Conservation (phyloP, 305 asterid genomes). For the Fraxinus greggii region DNA sequence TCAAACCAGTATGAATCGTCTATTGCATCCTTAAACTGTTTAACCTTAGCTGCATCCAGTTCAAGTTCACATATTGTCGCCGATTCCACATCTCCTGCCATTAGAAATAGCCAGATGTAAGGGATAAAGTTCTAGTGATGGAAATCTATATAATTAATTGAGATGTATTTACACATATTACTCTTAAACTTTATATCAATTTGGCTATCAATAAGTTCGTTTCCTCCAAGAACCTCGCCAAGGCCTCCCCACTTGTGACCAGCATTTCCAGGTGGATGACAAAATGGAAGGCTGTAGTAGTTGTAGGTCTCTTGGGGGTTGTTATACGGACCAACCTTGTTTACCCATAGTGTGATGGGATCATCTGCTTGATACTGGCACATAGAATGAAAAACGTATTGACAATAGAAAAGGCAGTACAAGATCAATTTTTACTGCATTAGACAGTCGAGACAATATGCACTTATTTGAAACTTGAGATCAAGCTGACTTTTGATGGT, state of each 20-base stretch:
- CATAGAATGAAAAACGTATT: constrained; percentile 14
- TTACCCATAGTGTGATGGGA: constrained; percentile 73
- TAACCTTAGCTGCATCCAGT: constrained; percentile 61
- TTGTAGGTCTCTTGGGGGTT: constrained; percentile 94
- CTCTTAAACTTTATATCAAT: constrained; percentile 71
- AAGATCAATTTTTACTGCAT: constrained; percentile 13
- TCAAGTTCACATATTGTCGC: constrained; percentile 56
- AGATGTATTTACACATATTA: constrained; percentile 33
- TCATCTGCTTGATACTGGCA: constrained; percentile 84
- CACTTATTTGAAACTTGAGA: constrained; percentile 8
- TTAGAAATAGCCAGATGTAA: constrained; percentile 15
- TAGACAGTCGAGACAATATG: constrained; percentile 5
- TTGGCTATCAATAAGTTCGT: constrained; percentile 82
- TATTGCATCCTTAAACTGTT: constrained; percentile 69
- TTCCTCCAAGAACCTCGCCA: constrained; percentile 86
- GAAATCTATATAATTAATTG: constrained; percentile 7
- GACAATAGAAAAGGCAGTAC: constrained; percentile 9
- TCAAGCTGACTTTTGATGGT: constrained; percentile 3
- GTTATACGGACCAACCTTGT: constrained; percentile 83
- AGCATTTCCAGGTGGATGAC: constrained; percentile 56
- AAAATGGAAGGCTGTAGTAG: constrained; percentile 80
- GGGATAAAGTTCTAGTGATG: constrained; percentile 1
- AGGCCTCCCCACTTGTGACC: constrained; percentile 81
- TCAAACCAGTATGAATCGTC: constrained; percentile 71
- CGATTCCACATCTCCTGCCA: constrained; percentile 56